Base-by-base conservation (phyloP, 2,329 filamentous ascomycete species). In the Pseudopyricularia javanii region DNA sequence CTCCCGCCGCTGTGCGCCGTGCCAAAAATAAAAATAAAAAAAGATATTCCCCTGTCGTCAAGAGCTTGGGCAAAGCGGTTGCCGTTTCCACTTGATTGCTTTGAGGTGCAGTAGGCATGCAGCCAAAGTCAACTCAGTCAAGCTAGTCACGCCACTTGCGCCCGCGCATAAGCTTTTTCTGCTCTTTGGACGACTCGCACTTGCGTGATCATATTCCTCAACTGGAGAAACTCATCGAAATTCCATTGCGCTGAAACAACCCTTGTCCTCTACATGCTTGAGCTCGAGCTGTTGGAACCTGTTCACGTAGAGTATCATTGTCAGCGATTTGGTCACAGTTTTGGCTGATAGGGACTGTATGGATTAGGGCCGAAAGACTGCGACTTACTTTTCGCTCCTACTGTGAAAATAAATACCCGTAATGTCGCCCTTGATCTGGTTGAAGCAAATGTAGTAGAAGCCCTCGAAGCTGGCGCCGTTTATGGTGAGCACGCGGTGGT, bases 381-480 rank as follows among this genome's bases (percentile, higher is more conserved):
- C 34, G 53, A 79, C 86, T 71, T 70, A 96, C 88, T 91, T 95
- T 73, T 97, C 91, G 70, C 91, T 97, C 73, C 95, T 95, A 12
- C 88, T 87, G 71, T 98, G 93, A 67, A 95, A 98, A 70, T 98
- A 98, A 54, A 97, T 95, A 17, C 93, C 93, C 63, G 83, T 91
- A 40, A 98, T 86, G 57, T 79, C 84, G 7, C 91, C 93, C 57
- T 84, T 80, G 49, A 89, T 73, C 69, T 97, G 91, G 67, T 97
- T 95, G 73, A 97, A 97, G 71, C 91, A 96, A 59, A 98, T 97
- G 64, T 98, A 98, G 67, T 97, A 98, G 66, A 98, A 98, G 0
- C 93, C 93, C 64, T 98, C 93, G 56, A 97, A 98, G 63, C 91
- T 97, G 7, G 93, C 93, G 17, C 93, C 93, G 33, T 83, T 87